Percentiles rank a stretch among this genome's conserved stretches.
Conservation (phyloP, 345 rosid genomes). For the Melaleuca alternifolia region DNA sequence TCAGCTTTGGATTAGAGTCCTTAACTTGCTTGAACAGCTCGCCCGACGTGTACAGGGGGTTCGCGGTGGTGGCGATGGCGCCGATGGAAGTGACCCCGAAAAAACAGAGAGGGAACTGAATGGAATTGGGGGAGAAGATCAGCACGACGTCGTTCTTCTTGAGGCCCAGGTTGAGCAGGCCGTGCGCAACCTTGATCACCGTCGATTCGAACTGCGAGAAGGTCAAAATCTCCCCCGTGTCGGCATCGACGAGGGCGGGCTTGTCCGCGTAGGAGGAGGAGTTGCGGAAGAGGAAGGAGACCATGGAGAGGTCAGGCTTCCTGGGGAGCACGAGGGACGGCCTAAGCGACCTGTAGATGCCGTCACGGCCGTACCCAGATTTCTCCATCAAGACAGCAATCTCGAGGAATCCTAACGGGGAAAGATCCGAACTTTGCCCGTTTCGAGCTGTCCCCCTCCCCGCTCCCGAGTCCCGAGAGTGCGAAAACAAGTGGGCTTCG, state of each 20-base stretch:
- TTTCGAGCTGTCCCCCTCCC: background rate
- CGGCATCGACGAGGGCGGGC: conserved; percentile 66
- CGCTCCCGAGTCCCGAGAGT: background rate
- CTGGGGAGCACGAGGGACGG: conserved; percentile 45
- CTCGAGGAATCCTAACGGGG: background rate
- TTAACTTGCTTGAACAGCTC: conserved; percentile 63
- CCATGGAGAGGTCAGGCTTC: conserved; percentile 53
- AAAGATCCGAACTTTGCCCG: background rate
- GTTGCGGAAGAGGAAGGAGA: conserved; percentile 49
- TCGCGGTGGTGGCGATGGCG: conserved; percentile 62
- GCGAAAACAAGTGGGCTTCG: background rate
- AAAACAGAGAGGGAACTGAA: conserved; percentile 65
- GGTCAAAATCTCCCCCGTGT: conserved; percentile 35
- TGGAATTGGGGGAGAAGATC: conserved; percentile 72
- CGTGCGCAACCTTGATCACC: conserved; percentile 51
- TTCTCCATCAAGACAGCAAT: conserved; percentile 38
- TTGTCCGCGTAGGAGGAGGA: conserved; percentile 40
- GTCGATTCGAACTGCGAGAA: conserved; percentile 55
- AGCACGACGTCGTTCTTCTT: conserved; percentile 55
- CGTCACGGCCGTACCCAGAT: conserved; percentile 83
- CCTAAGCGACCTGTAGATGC: conserved; percentile 66
- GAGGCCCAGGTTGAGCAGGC: conserved; percentile 53
- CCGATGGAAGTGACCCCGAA: conserved; percentile 60
- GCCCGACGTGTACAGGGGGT: conserved; percentile 53
- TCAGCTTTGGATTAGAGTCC: conserved; percentile 60